Conservation (phyloP, 306 rosid genomes). For the Senna siamea region DNA sequence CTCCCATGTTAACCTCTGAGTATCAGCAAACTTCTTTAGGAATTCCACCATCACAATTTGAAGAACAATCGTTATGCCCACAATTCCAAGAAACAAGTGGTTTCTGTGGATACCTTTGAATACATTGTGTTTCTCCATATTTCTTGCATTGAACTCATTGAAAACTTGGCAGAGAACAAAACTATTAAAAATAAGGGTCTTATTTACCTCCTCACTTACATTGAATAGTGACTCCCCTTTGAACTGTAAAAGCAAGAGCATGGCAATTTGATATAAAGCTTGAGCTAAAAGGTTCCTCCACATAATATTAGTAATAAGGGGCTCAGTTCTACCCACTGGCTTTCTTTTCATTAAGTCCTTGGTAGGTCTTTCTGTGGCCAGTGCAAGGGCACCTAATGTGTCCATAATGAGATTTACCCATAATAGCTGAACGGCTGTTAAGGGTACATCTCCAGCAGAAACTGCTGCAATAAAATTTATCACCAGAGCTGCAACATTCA, state of each 20-base stretch:
- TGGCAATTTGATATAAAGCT: slow-evolving; percentile 69
- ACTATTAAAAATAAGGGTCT: slow-evolving; percentile 78
- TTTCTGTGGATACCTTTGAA: slow-evolving; percentile 69
- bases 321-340: slow-evolving; percentile 85
- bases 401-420: slow-evolving; percentile 98
- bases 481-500: slow-evolving; percentile 88
- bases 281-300: slow-evolving; percentile 90
- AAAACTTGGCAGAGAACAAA: slow-evolving; percentile 91
- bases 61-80: slow-evolving; percentile 71
- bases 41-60: slow-evolving; percentile 87
- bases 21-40: slow-evolving; percentile 80
- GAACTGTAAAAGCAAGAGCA: slow-evolving; percentile 71
- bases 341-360: slow-evolving; percentile 70
- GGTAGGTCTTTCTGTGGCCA: slow-evolving; percentile 87
- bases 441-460: slow-evolving; percentile 83
- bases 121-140: slow-evolving; percentile 77
- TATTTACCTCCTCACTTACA: slow-evolving; percentile 57
- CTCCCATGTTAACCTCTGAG: slow-evolving; percentile 60
- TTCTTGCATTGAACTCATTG: slow-evolving; percentile 86
- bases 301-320: slow-evolving; percentile 81
- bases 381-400: slow-evolving; percentile 85
- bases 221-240: slow-evolving; percentile 64
- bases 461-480: slow-evolving; percentile 91
- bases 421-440: slow-evolving; percentile 80
- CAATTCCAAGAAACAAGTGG: slow-evolving; percentile 73